Conservation (phyloP, 208 protist species). For the Leishmania amazonensis region DNA sequence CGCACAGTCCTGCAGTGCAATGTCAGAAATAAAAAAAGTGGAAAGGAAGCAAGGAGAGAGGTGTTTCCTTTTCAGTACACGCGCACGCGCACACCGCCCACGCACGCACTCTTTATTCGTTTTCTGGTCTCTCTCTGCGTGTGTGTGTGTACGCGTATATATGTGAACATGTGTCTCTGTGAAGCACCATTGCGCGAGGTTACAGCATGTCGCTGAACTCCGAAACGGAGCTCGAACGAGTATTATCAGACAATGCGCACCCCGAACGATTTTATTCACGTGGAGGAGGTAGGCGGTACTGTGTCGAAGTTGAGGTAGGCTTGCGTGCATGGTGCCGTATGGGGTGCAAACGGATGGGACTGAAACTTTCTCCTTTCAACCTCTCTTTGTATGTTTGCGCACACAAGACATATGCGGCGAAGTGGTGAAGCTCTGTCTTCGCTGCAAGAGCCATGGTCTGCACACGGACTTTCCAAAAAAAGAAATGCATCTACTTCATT, state of each 20-base stretch:
- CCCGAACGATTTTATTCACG: background rate
- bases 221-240: background rate
- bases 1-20: background rate
- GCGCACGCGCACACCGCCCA: background rate
- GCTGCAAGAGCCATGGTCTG: background rate
- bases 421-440: background rate
- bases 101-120: background rate
- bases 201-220: background rate
- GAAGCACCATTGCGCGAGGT: background rate
- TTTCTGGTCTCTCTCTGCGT: background rate
- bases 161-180: background rate
- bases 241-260: background rate
- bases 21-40: background rate
- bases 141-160: background rate
- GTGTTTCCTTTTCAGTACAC: background rate
- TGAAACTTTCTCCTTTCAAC: background rate
- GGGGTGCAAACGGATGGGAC: background rate
- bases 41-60: background rate
- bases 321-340: background rate
- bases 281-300: background rate
- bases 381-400: background rate
- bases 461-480: background rate
- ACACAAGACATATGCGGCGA: background rate
- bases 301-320: background rate
- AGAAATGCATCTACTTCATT: background rate